These are phyloP conservation scores for Magnaporthiopsis poae DNA, from an alignment of 2,329 filamentous ascomycete genomes.

Conservation along the genomic window DNA sequence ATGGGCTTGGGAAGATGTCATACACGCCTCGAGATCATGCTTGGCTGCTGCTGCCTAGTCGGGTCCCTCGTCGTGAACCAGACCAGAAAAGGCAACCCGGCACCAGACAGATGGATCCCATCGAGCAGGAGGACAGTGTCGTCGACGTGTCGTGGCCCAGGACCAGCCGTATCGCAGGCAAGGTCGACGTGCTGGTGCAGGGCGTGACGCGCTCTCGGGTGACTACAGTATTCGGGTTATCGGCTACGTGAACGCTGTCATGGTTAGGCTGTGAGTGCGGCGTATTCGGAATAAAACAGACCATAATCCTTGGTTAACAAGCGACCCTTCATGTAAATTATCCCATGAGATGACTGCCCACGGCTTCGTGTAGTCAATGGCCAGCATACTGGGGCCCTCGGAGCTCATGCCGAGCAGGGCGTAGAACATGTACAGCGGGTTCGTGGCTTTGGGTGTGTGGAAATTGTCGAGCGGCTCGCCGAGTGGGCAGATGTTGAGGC, in stretches of 20 bases:
- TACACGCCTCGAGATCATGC: too few species aligned
- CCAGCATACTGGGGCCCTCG: not conserved
- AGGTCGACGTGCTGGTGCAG: slow-evolving; percentile 23
- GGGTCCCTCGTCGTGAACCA: too few species aligned
- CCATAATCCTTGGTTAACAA: too few species aligned
- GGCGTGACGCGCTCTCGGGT: slow-evolving; percentile 22
- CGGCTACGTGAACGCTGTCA: slow-evolving; percentile 23
- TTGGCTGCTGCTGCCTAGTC: too few species aligned
- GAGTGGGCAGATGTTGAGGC: too few species aligned
- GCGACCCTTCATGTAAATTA: slow-evolving; percentile 17
- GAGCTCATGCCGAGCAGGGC: not conserved
- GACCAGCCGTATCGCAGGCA: slow-evolving; percentile 40
- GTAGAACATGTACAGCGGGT: slow-evolving; percentile 2
- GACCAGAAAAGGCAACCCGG: too few species aligned
- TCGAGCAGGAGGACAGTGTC: slow-evolving; percentile 47
- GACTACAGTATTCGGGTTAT: slow-evolving; percentile 27
- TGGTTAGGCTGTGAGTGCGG: slow-evolving; percentile 13
- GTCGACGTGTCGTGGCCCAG: not conserved
- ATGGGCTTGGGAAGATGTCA: too few species aligned
- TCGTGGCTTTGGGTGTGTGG: not conserved
- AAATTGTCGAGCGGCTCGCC: too few species aligned
- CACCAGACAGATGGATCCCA: too few species aligned
- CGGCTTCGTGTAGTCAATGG: too few species aligned
- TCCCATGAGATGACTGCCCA: slow-evolving; percentile 11
- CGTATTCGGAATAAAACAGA: too few species aligned